phyloP scores from a whole-genome alignment of 495 filamentous ascomycete species.

The Hypomontagnella monticulosa region DNA sequence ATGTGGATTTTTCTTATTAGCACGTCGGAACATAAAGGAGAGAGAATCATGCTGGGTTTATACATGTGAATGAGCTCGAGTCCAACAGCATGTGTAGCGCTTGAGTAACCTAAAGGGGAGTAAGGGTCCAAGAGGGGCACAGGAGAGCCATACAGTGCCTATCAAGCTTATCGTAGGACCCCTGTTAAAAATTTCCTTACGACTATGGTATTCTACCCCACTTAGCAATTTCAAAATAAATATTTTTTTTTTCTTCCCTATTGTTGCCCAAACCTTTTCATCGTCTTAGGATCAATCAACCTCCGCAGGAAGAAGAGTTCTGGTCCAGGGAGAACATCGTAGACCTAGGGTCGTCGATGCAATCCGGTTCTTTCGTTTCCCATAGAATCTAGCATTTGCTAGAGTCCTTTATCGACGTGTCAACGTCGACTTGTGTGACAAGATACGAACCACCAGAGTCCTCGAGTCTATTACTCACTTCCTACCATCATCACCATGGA shows the following conservation, averaged over 20 bases:
- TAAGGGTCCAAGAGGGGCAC: too few relatives aligned
- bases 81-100: too few relatives aligned
- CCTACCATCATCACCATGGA: constrained; percentile 64
- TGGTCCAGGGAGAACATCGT: constrained; percentile 28
- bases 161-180: not conserved
- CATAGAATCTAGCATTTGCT: not conserved
- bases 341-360: constrained; percentile 37
- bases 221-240: constrained; percentile 30
- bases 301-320: constrained; percentile 2
- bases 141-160: too few relatives aligned
- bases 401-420: not conserved
- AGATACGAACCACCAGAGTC: not conserved
- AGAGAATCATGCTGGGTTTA: too few relatives aligned
- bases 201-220: constrained; percentile 20
- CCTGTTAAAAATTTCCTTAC: constrained; percentile 25
- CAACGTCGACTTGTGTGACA: not conserved
- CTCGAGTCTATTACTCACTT: not conserved
- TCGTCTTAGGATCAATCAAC: not conserved
- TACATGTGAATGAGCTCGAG: too few relatives aligned
- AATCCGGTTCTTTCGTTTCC: constrained; percentile 22
- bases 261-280: constrained; percentile 19
- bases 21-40: too few relatives aligned
- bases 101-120: too few relatives aligned
- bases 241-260: constrained; percentile 26
- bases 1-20: too few relatives aligned